Percentiles rank a stretch among this genome's conserved stretches.
These are phyloP conservation scores for Moricandia moricandioides DNA, from an alignment of 345 rosid genomes.

Conservation along the genomic window DNA sequence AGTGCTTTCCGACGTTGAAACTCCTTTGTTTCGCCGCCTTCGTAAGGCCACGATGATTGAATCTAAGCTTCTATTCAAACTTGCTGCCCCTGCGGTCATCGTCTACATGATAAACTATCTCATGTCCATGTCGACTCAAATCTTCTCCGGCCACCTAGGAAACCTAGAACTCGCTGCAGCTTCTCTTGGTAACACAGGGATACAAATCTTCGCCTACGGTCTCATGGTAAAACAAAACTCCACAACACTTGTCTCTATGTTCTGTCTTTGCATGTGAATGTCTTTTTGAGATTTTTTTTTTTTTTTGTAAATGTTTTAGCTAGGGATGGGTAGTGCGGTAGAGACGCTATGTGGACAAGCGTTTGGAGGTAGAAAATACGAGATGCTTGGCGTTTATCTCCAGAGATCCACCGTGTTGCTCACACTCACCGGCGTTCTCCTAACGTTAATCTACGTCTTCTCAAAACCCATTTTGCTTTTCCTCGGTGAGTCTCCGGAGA, in stretches of 20 bases:
- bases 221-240: conserved; percentile 25
- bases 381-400: conserved; percentile 58
- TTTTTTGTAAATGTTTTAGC: conserved; percentile 6
- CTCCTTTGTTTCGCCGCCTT: background rate
- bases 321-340: conserved; percentile 66
- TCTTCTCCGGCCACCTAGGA: conserved; percentile 57
- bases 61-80: conserved; percentile 40
- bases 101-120: conserved; percentile 52
- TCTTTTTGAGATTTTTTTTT: background rate
- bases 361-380: conserved; percentile 48
- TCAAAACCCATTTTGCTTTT: conserved; percentile 44
- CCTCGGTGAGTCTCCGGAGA: conserved; percentile 47
- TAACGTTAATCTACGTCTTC: conserved; percentile 45
- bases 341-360: conserved; percentile 75
- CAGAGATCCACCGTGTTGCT: conserved; percentile 59
- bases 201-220: conserved; percentile 46
- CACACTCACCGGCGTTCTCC: conserved; percentile 39
- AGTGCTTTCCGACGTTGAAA: conserved; percentile 17
- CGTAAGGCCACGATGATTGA: conserved; percentile 24
- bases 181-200: conserved; percentile 58
- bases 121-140: conserved; percentile 56
- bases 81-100: conserved; percentile 50
- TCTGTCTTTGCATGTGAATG: background rate
- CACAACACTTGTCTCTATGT: background rate
- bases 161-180: conserved; percentile 60